Evolutionary conservation across 192 early-diverging fungal genomes (phyloP).

Genomic region (Gorgonomyces haynaldii): DNA sequence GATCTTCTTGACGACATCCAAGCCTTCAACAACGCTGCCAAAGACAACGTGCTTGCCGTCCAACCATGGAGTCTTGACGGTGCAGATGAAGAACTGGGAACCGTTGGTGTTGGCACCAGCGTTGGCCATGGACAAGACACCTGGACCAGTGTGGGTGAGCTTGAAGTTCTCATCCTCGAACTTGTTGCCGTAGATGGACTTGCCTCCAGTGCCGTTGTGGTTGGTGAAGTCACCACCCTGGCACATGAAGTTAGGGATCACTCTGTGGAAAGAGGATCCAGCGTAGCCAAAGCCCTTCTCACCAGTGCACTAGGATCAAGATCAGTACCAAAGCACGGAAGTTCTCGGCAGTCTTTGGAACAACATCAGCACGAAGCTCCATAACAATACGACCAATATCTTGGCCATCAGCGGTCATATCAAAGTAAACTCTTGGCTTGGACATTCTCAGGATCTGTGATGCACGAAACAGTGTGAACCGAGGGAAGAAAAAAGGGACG

Average conservation of each 20-base stretch:
- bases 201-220: slow-evolving; percentile 79
- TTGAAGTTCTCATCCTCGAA: slow-evolving; percentile 91
- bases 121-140: slow-evolving; percentile 46
- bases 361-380: slow-evolving; percentile 36
- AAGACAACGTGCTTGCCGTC: slow-evolving; percentile 45
- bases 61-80: slow-evolving; percentile 68
- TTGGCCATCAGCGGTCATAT: slow-evolving; percentile 29
- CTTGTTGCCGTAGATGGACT: slow-evolving; percentile 69
- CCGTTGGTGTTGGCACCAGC: slow-evolving; percentile 58
- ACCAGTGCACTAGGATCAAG: slow-evolving; percentile 94
- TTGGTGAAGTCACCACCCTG: slow-evolving; percentile 81
- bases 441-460: slow-evolving; percentile 3
- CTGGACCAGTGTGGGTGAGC: slow-evolving; percentile 60
- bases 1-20: slow-evolving; percentile 59
- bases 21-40: slow-evolving; percentile 35
- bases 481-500: too few species aligned
- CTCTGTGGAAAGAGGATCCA: slow-evolving; percentile 67
- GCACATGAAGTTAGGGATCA: slow-evolving; percentile 59
- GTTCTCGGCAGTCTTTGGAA: slow-evolving; percentile 76
- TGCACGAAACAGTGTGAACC: neutral
- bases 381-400: slow-evolving; percentile 42
- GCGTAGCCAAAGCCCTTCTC: slow-evolving; percentile 82
- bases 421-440: slow-evolving; percentile 4
- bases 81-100: slow-evolving; percentile 91
- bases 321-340: slow-evolving; percentile 95